These are phyloP conservation scores for Alternaria dauci DNA, from an alignment of 2,329 filamentous ascomycete species.

Conservation along the genomic window DNA sequence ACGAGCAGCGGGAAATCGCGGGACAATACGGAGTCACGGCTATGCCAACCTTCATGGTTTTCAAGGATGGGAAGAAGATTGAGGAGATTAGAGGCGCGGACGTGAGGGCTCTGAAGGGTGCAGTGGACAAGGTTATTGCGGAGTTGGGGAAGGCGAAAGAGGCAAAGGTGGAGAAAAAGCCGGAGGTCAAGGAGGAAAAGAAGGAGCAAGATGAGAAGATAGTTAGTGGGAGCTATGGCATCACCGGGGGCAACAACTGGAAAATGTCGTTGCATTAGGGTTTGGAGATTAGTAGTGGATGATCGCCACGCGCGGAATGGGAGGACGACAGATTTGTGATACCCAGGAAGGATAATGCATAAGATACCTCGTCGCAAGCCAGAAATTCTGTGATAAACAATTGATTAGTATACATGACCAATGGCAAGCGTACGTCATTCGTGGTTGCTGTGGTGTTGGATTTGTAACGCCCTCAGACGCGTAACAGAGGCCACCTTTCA, in stretches of 20 bases:
- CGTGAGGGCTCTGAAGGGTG: constrained; percentile 34
- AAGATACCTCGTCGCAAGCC: background rate
- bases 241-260: constrained; percentile 39
- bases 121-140: constrained; percentile 31
- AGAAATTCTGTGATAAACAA: background rate
- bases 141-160: constrained; percentile 20
- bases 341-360: background rate
- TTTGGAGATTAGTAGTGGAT: background rate
- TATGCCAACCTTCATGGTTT: constrained; percentile 47
- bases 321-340: background rate
- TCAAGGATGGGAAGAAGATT: constrained; percentile 43
- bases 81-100: constrained; percentile 44
- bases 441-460: constrained; percentile 18
- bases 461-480: constrained; percentile 35
- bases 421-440: constrained; percentile 2
- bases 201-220: constrained; percentile 36
- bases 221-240: constrained; percentile 47
- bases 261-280: constrained; percentile 38
- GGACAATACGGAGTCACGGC: constrained; percentile 60
- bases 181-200: constrained; percentile 7
- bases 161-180: constrained; percentile 14
- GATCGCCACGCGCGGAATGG: background rate
- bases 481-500: constrained; percentile 41
- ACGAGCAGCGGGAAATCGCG: constrained; percentile 60
- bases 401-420: background rate